Evolutionary conservation across 192 early-diverging fungal genomes (phyloP), one percentile per base, ranked within the genome.

Genomic region (Podila clonocystis): DNA sequence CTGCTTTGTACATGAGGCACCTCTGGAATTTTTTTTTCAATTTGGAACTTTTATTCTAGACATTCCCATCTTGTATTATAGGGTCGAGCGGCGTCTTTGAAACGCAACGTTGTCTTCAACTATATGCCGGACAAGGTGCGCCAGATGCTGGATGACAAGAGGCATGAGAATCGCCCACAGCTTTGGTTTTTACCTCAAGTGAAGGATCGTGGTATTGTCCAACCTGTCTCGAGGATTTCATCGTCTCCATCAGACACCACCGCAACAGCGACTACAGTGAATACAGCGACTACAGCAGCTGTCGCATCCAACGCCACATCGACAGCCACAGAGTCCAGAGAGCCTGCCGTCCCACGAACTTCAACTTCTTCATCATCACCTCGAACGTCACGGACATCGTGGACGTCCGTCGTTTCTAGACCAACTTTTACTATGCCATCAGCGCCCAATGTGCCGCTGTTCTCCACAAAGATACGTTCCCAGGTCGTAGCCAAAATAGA

Each of bases 41-140:
- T 34, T 49, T n/a, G n/a, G n/a, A n/a, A 36, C 2, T 50, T 12
- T 20, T 29, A 19, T 58, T n/a, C 15, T 28, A 7, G 8, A 12
- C 33, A 3, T 13, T 55, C 1, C 24, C 19, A 41, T 48, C 28
- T 4, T 30, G 3, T 29, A 26, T 9, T 9, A 3, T 65, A 80
- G 77, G 77, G 77, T 19, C 70, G 77, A 50, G 65, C 66, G 2
- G 70, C 77, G 2, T 80, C 77, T 8, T 68, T 80, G 15, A 80
- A 69, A 58, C 65, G 77, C 11, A 80, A 65, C 19, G 62, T 80
- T 3, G 67, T 80, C 0, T 80, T 80, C 36, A 80, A 80, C 26
- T 80, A 80, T 52, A 80, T 80, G 77, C 77, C 77, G 3, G 77
- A 80, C 17, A 80, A 73, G 29, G 65, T 73, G 15, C 70, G 77